These are phyloP conservation scores for Fusarium sp. DNA, from an alignment of 2,329 filamentous ascomycete species.

Conservation along the genomic window DNA sequence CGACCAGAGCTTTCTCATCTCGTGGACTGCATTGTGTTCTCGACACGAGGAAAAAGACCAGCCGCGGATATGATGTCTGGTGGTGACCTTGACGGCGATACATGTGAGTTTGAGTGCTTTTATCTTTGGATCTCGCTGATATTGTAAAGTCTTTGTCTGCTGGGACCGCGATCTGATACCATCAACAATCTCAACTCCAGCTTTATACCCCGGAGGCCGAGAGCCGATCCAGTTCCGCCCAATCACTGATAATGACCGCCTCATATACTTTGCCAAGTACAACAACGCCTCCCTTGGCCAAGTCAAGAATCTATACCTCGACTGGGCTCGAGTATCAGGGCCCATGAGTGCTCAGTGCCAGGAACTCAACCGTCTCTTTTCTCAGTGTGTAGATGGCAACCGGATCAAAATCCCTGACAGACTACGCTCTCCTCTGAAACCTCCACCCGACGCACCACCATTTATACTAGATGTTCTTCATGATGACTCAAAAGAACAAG, in stretches of 20 bases:
- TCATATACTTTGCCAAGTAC: not conserved
- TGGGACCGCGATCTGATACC: constrained; percentile 2
- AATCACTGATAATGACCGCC: not conserved
- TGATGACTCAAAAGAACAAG: not conserved
- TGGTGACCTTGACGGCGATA: not conserved
- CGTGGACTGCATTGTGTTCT: not conserved
- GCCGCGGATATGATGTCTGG: constrained; percentile 3
- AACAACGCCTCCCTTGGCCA: not conserved
- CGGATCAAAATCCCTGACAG: not conserved
- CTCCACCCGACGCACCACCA: not conserved
- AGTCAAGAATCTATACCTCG: constrained; percentile 8
- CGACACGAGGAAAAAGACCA: not conserved
- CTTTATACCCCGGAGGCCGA: not conserved
- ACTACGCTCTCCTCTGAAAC: not conserved
- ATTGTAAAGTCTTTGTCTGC: not conserved
- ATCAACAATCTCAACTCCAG: not conserved
- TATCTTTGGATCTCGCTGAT: too few relatives aligned
- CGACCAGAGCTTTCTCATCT: not conserved
- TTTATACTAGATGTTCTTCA: constrained; percentile 6
- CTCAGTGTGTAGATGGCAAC: constrained; percentile 8
- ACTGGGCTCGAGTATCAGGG: not conserved
- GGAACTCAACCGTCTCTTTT: constrained; percentile 9
- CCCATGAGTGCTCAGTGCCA: constrained; percentile 4
- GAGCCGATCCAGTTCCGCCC: not conserved
- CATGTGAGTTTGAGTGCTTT: not conserved